Conservation (phyloP, 164 flowering plant genomes). For the Macadamia integrifolia region DNA sequence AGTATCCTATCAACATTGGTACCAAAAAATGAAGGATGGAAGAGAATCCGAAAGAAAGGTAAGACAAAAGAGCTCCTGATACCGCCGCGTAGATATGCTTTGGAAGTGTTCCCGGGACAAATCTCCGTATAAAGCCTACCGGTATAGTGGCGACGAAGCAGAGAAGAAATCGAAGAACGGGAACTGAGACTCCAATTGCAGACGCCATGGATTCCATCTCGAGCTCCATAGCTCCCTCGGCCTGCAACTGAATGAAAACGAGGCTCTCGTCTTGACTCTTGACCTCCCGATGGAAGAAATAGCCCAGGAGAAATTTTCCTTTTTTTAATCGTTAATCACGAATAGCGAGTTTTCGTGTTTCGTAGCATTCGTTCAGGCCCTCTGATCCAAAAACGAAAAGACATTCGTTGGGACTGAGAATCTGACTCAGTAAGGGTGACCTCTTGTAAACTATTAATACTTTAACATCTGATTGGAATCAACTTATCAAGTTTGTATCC, state of each 20-base stretch:
- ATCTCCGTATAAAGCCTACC: constrained; percentile 57
- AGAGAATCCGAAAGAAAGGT: constrained; percentile 83
- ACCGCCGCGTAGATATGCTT: constrained; percentile 63
- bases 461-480: too few relatives aligned
- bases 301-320: too few relatives aligned
- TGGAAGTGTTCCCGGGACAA: constrained; percentile 56
- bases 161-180: constrained; percentile 75
- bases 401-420: too few relatives aligned
- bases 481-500: too few relatives aligned
- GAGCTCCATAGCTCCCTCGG: constrained; percentile 20
- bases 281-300: too few relatives aligned
- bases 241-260: neutral
- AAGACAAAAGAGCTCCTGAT: constrained; percentile 70
- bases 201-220: constrained; percentile 70
- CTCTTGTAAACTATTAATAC: too few relatives aligned
- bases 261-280: too few relatives aligned
- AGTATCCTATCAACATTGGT: constrained; percentile 76
- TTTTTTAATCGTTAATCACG: too few relatives aligned
- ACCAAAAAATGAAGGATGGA: constrained; percentile 88
- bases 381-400: too few relatives aligned
- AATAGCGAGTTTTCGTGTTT: too few relatives aligned
- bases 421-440: too few relatives aligned
- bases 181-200: constrained; percentile 63
- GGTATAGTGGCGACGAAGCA: constrained; percentile 90
- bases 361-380: too few relatives aligned